These are phyloP conservation scores for Wickerhamiella qilinensis DNA, from an alignment of 805 yeast species.

Conservation along the genomic window DNA sequence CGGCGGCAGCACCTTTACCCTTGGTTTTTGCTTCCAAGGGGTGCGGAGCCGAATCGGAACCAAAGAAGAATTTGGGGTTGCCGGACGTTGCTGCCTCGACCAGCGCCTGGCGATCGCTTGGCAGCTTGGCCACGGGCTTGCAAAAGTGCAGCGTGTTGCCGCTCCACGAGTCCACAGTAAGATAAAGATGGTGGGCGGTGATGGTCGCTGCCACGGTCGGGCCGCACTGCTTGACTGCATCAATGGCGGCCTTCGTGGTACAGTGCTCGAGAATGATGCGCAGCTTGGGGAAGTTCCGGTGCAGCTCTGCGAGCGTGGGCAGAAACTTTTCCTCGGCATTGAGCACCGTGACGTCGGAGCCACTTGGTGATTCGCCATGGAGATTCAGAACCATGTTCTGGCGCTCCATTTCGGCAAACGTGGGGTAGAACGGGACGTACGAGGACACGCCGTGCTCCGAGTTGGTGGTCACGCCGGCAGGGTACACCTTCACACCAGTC, in stretches of 20 bases:
- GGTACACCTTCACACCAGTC: conserved; percentile 88
- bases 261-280: conserved; percentile 88
- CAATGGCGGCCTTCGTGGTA: conserved; percentile 79
- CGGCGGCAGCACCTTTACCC: conserved; percentile 87
- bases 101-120: conserved; percentile 65
- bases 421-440: conserved; percentile 73
- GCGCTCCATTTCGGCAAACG: conserved; percentile 76
- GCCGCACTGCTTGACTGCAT: conserved; percentile 56
- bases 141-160: conserved; percentile 91
- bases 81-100: conserved; percentile 84
- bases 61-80: conserved; percentile 83
- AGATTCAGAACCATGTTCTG: conserved; percentile 65
- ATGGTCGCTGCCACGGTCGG: conserved; percentile 77
- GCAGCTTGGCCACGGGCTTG: conserved; percentile 94
- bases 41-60: conserved; percentile 97
- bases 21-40: conserved; percentile 64
- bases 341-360: conserved; percentile 65
- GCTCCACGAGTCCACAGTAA: conserved; percentile 91
- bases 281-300: conserved; percentile 67
- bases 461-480: conserved; percentile 99
- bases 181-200: conserved; percentile 84
- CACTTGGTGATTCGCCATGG: conserved; percentile 90
- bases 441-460: conserved; percentile 83
- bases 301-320: conserved; percentile 73
- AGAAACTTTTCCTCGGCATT: conserved; percentile 88